A percentile compares a stretch with the other conserved stretches of the same genome.
These are phyloP conservation scores for Prunus armeniaca DNA, from an alignment of 306 rosid species.

Conservation along the genomic window DNA sequence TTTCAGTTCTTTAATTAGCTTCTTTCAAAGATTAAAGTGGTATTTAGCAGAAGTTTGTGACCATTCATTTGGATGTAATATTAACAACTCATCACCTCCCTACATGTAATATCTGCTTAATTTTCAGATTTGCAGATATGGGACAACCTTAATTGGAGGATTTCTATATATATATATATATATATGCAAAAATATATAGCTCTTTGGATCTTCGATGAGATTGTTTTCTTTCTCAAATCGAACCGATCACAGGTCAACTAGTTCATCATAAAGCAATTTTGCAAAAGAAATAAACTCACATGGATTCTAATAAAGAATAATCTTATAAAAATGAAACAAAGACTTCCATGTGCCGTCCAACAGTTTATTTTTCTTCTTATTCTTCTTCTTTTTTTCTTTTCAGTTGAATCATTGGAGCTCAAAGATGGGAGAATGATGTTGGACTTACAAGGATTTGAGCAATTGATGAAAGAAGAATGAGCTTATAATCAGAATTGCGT, in stretches of 20 bases:
- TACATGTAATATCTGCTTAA: not conserved
- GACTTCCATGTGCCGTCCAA: not conserved
- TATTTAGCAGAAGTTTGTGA: not conserved
- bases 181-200: not conserved
- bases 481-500: conserved; percentile 9
- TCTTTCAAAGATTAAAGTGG: not conserved
- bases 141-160: not conserved
- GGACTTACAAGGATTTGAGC: not conserved
- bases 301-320: not conserved
- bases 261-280: not conserved
- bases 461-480: conserved; percentile 1
- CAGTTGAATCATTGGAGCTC: conserved; percentile 14
- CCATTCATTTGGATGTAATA: not conserved
- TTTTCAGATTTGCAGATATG: not conserved
- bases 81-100: not conserved
- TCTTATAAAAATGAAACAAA: not conserved
- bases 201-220: not conserved
- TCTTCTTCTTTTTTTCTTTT: not conserved
- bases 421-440: conserved; percentile 6
- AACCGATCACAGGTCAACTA: not conserved
- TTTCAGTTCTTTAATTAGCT: not conserved
- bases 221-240: not conserved
- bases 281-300: not conserved
- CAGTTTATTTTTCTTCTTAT: not conserved
- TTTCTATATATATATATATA: not conserved